These are phyloP conservation scores for Penicillium turbatum DNA, from an alignment of 495 filamentous ascomycete species.

Conservation along the genomic window DNA sequence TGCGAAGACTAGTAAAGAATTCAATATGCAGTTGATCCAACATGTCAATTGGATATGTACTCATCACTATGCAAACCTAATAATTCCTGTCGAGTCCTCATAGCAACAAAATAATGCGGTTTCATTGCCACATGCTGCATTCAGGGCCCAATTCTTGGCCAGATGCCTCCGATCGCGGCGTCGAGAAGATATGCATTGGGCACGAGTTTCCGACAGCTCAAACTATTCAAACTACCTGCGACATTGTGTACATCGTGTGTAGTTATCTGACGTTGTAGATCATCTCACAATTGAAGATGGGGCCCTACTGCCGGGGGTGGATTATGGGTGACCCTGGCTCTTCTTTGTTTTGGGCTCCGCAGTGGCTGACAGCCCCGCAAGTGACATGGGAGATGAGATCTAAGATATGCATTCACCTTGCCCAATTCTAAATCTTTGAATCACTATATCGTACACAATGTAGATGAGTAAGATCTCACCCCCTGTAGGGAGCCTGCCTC, in stretches of 20 bases:
- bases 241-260: background rate
- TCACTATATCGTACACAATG: background rate
- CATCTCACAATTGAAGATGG: slow-evolving; percentile 1
- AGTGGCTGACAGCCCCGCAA: slow-evolving; percentile 31
- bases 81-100: background rate
- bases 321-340: slow-evolving; percentile 7
- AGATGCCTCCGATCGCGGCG: slow-evolving; percentile 3
- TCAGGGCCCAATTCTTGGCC: slow-evolving; percentile 1
- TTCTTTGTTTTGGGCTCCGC: slow-evolving; percentile 19
- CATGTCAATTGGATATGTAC: background rate
- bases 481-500: background rate
- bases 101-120: background rate
- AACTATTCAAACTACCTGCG: background rate
- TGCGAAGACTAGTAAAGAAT: no score
- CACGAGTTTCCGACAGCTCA: background rate
- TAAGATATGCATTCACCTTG: background rate
- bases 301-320: slow-evolving; percentile 1
- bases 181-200: background rate
- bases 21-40: background rate
- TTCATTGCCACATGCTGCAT: background rate
- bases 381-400: slow-evolving; percentile 18
- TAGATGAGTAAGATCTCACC: background rate
- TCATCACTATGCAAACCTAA: background rate
- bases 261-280: background rate
- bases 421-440: background rate